These are phyloP conservation scores for Ichthyophthirius multifiliis DNA, from an alignment of 169 alveolate species.

Conservation along the genomic window DNA sequence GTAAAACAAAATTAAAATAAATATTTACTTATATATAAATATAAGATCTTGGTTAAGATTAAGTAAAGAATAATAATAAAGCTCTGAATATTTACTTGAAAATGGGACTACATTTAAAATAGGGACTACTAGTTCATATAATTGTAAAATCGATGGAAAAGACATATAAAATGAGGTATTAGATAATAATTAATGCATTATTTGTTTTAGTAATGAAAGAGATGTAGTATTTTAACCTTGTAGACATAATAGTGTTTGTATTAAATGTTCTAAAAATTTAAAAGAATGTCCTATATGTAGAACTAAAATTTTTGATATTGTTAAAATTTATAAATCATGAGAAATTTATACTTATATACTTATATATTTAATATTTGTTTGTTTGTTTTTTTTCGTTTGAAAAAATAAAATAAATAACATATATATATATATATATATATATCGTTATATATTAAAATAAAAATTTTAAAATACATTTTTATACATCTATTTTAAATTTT, in stretches of 20 bases:
- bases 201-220: slow-evolving; percentile 53
- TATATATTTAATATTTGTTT: no score
- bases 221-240: slow-evolving; percentile 67
- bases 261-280: slow-evolving; percentile 56
- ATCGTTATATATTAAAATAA: no score
- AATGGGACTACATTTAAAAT: slow-evolving; percentile 57
- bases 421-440: no score
- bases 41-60: slow-evolving; percentile 68
- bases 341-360: no score
- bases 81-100: slow-evolving; percentile 34
- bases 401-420: no score
- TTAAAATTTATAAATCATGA: slow-evolving; percentile 57
- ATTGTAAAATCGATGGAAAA: slow-evolving; percentile 11
- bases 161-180: neutral
- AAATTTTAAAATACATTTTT: no score
- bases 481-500: no score
- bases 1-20: slow-evolving; percentile 4
- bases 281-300: slow-evolving; percentile 70
- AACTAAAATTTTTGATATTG: slow-evolving; percentile 50
- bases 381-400: no score
- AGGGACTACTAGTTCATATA: slow-evolving; percentile 47
- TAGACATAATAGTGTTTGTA: slow-evolving; percentile 62
- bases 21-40: neutral
- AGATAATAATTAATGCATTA: slow-evolving; percentile 37
- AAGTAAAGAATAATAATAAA: slow-evolving; percentile 54